Conservation (phyloP, 73 alveolate species). For the Stentor coeruleus region DNA sequence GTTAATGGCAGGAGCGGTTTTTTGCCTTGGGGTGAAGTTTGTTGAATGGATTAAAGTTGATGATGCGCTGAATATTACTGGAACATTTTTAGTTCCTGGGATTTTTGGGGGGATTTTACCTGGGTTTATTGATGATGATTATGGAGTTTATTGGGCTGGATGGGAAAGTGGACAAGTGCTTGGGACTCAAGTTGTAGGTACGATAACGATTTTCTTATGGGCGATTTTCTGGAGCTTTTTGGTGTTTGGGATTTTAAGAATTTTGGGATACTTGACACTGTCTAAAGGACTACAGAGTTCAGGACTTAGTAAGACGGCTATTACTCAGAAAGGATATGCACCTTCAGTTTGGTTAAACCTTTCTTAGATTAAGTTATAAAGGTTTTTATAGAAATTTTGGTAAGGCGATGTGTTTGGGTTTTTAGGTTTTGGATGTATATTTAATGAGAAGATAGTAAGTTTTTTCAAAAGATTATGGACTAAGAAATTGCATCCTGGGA, state of each 20-base stretch:
- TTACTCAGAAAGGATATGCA: neutral
- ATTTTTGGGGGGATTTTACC: conserved; percentile 19
- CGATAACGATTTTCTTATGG: neutral
- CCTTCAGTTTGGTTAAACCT: neutral
- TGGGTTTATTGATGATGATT: conserved; percentile 2
- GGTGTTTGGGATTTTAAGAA: neutral
- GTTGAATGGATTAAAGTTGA: conserved; percentile 2
- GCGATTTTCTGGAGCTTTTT: neutral
- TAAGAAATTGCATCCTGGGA: too few species aligned
- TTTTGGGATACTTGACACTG: neutral
- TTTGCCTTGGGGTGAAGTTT: neutral
- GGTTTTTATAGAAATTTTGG: too few species aligned
- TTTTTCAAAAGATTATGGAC: too few species aligned
- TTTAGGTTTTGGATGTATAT: too few species aligned
- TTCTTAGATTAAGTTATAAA: too few species aligned
- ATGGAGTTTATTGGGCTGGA: conserved; percentile 20
- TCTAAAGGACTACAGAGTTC: neutral
- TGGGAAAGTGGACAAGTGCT: conserved; percentile 1
- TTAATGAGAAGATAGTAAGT: too few species aligned
- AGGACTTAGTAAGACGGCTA: neutral
- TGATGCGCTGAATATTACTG: conserved; percentile 17
- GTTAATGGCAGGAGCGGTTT: neutral
- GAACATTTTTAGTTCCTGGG: conserved; percentile 15
- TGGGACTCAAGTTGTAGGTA: conserved; percentile 8
- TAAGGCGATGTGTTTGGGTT: too few species aligned